Evolutionary conservation across 139 green algal species (phyloP), one percentile per base, ranked within the genome.

Genomic region (Chlorella vulgaris): DNA sequence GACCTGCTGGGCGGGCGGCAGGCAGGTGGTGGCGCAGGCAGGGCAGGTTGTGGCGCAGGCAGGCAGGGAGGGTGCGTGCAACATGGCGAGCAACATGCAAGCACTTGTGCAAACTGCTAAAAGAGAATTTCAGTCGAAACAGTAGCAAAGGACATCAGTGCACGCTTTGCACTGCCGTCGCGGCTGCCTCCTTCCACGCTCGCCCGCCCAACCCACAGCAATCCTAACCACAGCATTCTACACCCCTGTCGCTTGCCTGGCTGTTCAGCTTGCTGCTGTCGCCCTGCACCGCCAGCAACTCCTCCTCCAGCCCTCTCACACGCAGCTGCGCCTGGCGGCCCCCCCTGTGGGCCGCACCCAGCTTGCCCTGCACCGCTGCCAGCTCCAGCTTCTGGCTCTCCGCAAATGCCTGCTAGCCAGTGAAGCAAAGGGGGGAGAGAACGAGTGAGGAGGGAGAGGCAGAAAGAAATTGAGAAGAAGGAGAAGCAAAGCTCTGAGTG

Each of bases 221-320:
- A 15, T 58, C 47, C 10, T 58, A 10, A 24, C 13, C 47, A 15
- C 15, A 15, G 47, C 47, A 58, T 10, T 22, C 39, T 4, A n/a
- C 24, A 7, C 40, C 55, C 24, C 8, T 13, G 15, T 18, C 70
- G 0, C 31, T n/a, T n/a, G 65, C 73, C 73, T 79, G 73, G 51
- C 51, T 69, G 73, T 79, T 79, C 29, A 63, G 50, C 53, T 79
- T 79, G 73, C 74, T 43, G 74, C 74, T 67, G n/a, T 61, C 78
- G 24, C 60, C 68, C 68, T 83, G 78, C 13, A 47, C 68, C 15
- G 61, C 68, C 51, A 78, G 53, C 78, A 83, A 51, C 78, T 58
- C 67, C 67, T 70, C 78, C 68, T 83, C 78, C 36, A 69, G 47
- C 19, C 65, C 78, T 0, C 67, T 50, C 67, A 83, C 40, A 24